A percentile compares a stretch with the other conserved stretches of the same genome.
Evolutionary conservation across 305 asterid species (phyloP).

Genomic region (Stenogyne calaminthoides): DNA sequence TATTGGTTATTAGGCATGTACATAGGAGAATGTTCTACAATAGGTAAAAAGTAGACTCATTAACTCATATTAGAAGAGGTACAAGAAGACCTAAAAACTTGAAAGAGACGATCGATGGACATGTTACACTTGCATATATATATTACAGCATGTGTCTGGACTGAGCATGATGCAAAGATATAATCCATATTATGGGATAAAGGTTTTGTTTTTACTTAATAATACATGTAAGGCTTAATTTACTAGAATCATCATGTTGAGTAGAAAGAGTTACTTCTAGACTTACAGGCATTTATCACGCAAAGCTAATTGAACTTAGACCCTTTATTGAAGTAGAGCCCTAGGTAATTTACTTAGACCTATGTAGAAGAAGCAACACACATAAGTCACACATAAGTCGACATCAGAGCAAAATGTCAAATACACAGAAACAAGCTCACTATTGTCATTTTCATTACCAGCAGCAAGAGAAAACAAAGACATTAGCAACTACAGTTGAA

Average conservation of each 20-base stretch:
- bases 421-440: neutral
- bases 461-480: conserved; percentile 20
- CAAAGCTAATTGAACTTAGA: neutral
- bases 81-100: neutral
- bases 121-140: neutral
- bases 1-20: neutral
- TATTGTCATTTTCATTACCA: neutral
- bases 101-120: neutral
- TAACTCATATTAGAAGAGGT: neutral
- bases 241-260: neutral
- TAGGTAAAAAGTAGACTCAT: neutral
- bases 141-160: neutral
- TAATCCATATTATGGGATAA: neutral
- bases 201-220: neutral
- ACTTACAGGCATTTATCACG: neutral
- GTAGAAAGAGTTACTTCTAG: neutral
- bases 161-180: neutral
- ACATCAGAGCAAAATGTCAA: neutral
- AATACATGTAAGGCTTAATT: neutral
- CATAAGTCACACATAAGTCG: conserved; percentile 13
- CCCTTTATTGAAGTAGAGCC: neutral
- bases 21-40: neutral
- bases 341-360: neutral
- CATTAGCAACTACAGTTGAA: neutral
- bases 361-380: neutral